Percentiles rank a stretch among this genome's conserved stretches.
These are phyloP conservation scores for Discostella stelligeroides DNA, from an alignment of 108 stramenopile genomes.

Conservation along the genomic window DNA sequence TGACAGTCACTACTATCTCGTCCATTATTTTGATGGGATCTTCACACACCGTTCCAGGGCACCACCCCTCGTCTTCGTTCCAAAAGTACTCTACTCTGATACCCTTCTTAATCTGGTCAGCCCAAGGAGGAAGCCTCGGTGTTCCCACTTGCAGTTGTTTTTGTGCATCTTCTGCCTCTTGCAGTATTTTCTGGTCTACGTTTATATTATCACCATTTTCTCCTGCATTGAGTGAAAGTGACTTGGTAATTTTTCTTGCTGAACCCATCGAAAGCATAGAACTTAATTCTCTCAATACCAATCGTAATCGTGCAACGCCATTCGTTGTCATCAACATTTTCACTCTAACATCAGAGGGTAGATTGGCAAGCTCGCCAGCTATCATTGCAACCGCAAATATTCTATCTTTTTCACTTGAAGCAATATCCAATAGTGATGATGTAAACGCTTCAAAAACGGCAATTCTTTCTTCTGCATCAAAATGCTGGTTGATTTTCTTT, in stretches of 20 bases:
- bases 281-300: constrained; percentile 54
- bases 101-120: constrained; percentile 66
- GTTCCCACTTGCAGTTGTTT: constrained; percentile 79
- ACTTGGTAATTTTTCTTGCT: constrained; percentile 60
- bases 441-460: constrained; percentile 69
- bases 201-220: constrained; percentile 12
- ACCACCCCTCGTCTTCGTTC: constrained; percentile 84
- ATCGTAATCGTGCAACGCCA: constrained; percentile 61
- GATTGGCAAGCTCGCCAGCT: constrained; percentile 73
- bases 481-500: constrained; percentile 32
- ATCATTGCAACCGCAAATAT: constrained; percentile 69
- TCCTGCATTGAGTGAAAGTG: constrained; percentile 25
- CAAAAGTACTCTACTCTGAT: constrained; percentile 77
- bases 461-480: constrained; percentile 72
- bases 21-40: constrained; percentile 74
- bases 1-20: constrained; percentile 72
- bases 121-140: constrained; percentile 74
- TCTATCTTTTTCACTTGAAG: constrained; percentile 51
- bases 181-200: constrained; percentile 45
- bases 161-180: constrained; percentile 51
- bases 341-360: constrained; percentile 53
- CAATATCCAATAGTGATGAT: constrained; percentile 64
- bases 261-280: constrained; percentile 57
- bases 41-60: constrained; percentile 66
- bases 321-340: constrained; percentile 58